These are phyloP conservation scores for Chrysopogon serrulatus DNA, from an alignment of 176 grass and related monocot genomes.

Conservation along the genomic window DNA sequence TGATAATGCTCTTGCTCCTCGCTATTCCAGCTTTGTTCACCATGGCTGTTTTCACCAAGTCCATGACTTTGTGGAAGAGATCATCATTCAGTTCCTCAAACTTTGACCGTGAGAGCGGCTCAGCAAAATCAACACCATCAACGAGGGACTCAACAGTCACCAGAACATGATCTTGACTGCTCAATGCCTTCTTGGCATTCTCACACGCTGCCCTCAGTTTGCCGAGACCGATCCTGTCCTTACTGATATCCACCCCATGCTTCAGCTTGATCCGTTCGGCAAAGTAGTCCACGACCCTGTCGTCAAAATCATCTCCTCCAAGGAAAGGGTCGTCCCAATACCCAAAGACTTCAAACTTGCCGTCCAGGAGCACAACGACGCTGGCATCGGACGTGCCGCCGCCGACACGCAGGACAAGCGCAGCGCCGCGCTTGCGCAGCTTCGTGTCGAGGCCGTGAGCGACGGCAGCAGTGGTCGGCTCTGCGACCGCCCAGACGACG, in stretches of 20 bases:
- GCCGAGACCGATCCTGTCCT: neutral
- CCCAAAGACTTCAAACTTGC: neutral
- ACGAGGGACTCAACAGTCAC: neutral
- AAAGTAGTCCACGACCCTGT: neutral
- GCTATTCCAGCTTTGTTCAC: neutral
- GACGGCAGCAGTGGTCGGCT: neutral
- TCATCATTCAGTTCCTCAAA: neutral
- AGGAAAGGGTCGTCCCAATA: neutral
- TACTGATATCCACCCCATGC: neutral
- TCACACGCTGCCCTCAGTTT: neutral
- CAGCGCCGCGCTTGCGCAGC: neutral
- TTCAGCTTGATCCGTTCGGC: neutral
- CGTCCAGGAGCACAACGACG: neutral
- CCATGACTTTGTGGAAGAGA: neutral
- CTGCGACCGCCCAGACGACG: neutral
- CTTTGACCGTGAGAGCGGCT: neutral
- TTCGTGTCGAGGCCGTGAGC: neutral
- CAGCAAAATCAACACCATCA: neutral
- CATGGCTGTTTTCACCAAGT: neutral
- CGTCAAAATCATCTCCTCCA: neutral
- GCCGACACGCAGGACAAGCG: neutral
- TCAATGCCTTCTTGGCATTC: neutral
- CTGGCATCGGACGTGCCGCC: neutral
- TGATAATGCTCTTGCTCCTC: neutral
- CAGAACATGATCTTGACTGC: neutral